A percentile compares a stretch with the other conserved stretches of the same genome.
Evolutionary conservation across 1,284 basidiomycete genomes (phyloP).

Genomic region (Amylostereum areolatum): DNA sequence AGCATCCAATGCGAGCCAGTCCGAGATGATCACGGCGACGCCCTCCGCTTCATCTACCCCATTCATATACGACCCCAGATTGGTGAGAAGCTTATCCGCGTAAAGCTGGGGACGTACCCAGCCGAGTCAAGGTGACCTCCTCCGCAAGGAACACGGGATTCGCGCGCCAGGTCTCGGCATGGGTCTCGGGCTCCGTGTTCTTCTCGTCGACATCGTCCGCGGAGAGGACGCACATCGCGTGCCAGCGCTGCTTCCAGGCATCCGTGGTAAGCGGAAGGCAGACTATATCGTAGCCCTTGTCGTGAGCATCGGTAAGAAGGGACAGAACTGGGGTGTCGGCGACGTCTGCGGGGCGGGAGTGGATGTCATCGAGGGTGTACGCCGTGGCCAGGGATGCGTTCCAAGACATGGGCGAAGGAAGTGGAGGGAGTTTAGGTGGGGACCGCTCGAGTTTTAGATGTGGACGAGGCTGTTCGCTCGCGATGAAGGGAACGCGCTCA

Average conservation of each 20-base stretch:
- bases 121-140: conserved; percentile 84
- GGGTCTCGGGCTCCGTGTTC: conserved; percentile 54
- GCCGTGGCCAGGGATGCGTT: too few species aligned
- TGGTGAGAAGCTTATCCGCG: neutral
- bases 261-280: conserved; percentile 85
- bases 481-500: too few species aligned
- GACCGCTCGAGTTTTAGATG: too few species aligned
- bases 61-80: neutral
- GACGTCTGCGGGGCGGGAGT: conserved; percentile 7
- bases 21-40: conserved; percentile 75
- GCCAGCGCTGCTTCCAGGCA: conserved; percentile 87
- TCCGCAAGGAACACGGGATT: conserved; percentile 75
- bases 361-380: conserved; percentile 14
- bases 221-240: conserved; percentile 75
- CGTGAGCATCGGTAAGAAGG: conserved; percentile 41
- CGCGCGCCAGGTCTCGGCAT: conserved; percentile 86
- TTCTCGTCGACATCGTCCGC: conserved; percentile 41
- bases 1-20: conserved; percentile 95
- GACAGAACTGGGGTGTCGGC: conserved; percentile 43
- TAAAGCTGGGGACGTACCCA: conserved; percentile 49
- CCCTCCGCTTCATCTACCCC: conserved; percentile 76
- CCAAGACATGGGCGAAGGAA: too few species aligned
- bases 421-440: too few species aligned
- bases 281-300: conserved; percentile 59
- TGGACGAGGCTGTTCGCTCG: too few species aligned